Evolutionary conservation across 352 stramenopile species (phyloP), one percentile per base, ranked within the genome.

Genomic region (Phytophthora idaei): DNA sequence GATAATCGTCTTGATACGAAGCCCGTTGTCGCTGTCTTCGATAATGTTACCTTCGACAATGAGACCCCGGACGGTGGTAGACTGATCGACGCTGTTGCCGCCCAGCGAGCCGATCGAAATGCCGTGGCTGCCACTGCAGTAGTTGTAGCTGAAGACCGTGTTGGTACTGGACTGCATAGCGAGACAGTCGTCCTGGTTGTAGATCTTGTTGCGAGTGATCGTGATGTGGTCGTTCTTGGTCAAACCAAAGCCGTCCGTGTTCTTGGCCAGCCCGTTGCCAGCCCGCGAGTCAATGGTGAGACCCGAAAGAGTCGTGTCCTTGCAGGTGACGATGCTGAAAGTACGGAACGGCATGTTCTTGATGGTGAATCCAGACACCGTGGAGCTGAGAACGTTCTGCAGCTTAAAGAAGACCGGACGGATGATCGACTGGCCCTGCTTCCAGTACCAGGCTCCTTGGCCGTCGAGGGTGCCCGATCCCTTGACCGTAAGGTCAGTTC

Each of bases 381-480:
- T 73, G 0, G 74, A 81, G 51, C 42, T 39, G 1, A 71, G 34
- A 6, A 74, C 69, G n/a, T 65, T 57, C 41, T 62, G 70, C 12
- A 80, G 48, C 5, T 61, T 57, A 49, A 81, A 77, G 54, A 81
- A 73, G 21, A 78, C 66, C 1, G 74, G 74, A 4, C 67, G 57
- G 1, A 48, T 76, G 37, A 78, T 63, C n/a, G 41, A 66, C 32
- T 65, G 49, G 10, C 66, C 67, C 46, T 81, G 67, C 41, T 69
- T 69, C 74, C 73, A 81, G 61, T 81, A 81, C 69, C 64, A 76
- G n/a, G 29, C 17, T 5, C 74, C 70, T 44, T 81, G 70, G 32
- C 74, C 74, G 12, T 81, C 74, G 2, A 81, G 64, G 12, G 42
- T 74, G 9, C 73, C 73, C 3, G 57, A 31, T 7, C 73, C 73